These are phyloP conservation scores for Cephalotrichum gorgonifer DNA, from an alignment of 2,329 filamentous ascomycete species.

Conservation along the genomic window DNA sequence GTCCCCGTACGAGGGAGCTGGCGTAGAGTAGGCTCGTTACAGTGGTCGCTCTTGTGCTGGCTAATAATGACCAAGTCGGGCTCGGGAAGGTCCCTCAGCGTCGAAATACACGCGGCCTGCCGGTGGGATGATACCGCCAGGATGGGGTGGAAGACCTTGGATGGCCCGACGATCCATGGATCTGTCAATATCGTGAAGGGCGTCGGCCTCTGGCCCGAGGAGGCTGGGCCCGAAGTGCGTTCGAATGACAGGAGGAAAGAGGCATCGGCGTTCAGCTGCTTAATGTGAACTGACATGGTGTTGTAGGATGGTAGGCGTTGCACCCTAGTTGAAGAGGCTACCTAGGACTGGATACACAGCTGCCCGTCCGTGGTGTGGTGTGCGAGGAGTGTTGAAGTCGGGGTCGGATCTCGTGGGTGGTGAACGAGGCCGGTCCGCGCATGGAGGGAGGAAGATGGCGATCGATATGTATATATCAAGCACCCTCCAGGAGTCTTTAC, in stretches of 20 bases:
- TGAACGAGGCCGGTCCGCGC: background rate
- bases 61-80: constrained; percentile 36
- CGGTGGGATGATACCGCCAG: constrained; percentile 51
- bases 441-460: background rate
- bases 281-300: constrained; percentile 51
- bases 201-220: constrained; percentile 25
- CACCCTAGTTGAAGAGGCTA: background rate
- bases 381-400: too few relatives aligned
- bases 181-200: constrained; percentile 61
- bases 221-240: constrained; percentile 32
- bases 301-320: background rate
- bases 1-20: constrained; percentile 44
- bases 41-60: constrained; percentile 51
- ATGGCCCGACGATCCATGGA: constrained; percentile 56
- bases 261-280: constrained; percentile 53
- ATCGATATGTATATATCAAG: background rate
- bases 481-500: background rate
- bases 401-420: background rate
- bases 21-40: constrained; percentile 57
- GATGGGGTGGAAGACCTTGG: constrained; percentile 47
- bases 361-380: too few relatives aligned
- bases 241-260: constrained; percentile 56
- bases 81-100: constrained; percentile 29
- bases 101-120: constrained; percentile 43
- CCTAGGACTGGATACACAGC: background rate